phyloP scores from a whole-genome alignment of 2,329 filamentous ascomycete genomes.

The Colletotrichum nymphaeae region DNA sequence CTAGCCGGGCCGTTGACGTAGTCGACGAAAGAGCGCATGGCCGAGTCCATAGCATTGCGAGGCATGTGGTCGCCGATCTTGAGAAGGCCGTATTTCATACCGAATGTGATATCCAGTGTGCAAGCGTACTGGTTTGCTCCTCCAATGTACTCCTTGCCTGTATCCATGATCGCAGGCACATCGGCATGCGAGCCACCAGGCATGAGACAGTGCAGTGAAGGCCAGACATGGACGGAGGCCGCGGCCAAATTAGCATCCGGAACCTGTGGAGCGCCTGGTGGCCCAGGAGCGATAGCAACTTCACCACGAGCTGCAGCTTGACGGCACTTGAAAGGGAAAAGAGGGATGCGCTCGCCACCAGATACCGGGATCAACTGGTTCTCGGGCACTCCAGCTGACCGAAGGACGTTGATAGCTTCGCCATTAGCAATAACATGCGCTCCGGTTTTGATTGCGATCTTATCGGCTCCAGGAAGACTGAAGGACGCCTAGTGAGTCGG shows the following conservation, averaged over 20 bases:
- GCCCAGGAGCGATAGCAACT: not conserved
- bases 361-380: conserved; percentile 38
- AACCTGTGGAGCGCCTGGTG: not conserved
- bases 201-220: conserved; percentile 40
- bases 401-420: conserved; percentile 39
- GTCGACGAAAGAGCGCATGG: conserved; percentile 25
- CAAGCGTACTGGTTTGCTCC: conserved; percentile 30
- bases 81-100: conserved; percentile 38
- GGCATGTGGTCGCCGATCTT: conserved; percentile 27
- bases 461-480: conserved; percentile 40
- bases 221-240: conserved; percentile 39
- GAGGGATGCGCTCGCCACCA: conserved; percentile 40
- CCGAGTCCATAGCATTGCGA: conserved; percentile 6
- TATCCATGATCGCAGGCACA: conserved; percentile 13
- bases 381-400: conserved; percentile 39
- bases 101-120: conserved; percentile 38
- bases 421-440: conserved; percentile 39
- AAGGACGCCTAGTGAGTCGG: not conserved
- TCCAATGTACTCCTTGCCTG: not conserved
- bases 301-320: not conserved
- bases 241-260: conserved; percentile 27
- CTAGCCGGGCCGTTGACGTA: conserved; percentile 33
- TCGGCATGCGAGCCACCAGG: conserved; percentile 25
- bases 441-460: conserved; percentile 39
- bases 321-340: conserved; percentile 35